Conservation (phyloP, 2,329 filamentous ascomycete genomes). For the Ophiostoma australiae region DNA sequence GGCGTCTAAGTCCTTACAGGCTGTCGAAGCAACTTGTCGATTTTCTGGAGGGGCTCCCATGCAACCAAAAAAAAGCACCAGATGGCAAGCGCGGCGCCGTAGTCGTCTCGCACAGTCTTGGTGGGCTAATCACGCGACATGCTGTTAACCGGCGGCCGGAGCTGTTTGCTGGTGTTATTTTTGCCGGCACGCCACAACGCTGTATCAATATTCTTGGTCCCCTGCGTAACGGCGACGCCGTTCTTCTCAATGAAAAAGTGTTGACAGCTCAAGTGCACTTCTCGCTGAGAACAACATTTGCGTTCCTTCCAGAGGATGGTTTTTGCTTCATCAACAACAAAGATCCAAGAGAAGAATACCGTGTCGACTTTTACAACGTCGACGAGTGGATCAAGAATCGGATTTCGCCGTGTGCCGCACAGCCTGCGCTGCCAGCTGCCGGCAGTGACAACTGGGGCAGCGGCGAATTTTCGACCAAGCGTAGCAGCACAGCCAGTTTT, state of each 20-base stretch:
- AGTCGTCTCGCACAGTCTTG: constrained; percentile 81
- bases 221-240: constrained; percentile 84
- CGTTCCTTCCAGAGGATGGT: constrained; percentile 79
- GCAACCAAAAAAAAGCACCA: constrained; percentile 61
- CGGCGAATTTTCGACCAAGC: constrained; percentile 24
- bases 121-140: constrained; percentile 81
- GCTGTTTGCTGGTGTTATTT: constrained; percentile 79
- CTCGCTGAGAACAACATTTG: constrained; percentile 78
- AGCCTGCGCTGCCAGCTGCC: constrained; percentile 56
- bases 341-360: constrained; percentile 71
- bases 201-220: constrained; percentile 91
- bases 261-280: constrained; percentile 93
- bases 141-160: constrained; percentile 81
- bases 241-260: constrained; percentile 81
- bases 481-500: constrained; percentile 36
- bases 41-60: constrained; percentile 69
- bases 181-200: constrained; percentile 75
- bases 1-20: constrained; percentile 77
- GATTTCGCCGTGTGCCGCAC: constrained; percentile 68
- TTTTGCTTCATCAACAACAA: constrained; percentile 77
- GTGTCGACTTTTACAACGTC: constrained; percentile 75
- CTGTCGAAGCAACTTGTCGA: constrained; percentile 66
- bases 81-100: constrained; percentile 60
- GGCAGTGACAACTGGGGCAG: neutral
- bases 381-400: constrained; percentile 74